Evolutionary conservation across 495 filamentous ascomycete species (phyloP), one percentile per base, ranked within the genome.

Genomic region (Talaromyces adpressus): DNA sequence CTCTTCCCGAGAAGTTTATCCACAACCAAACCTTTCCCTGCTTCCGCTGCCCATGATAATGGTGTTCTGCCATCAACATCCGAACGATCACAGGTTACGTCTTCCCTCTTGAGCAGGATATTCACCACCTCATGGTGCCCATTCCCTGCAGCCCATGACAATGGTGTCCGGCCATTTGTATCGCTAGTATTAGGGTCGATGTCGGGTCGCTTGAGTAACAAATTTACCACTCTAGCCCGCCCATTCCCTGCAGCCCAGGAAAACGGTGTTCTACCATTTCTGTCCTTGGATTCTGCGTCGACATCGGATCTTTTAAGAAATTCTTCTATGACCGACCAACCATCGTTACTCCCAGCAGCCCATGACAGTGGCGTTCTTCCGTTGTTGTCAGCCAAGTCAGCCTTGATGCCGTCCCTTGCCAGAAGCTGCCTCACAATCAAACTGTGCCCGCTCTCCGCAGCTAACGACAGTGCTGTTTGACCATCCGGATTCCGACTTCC

Each of bases 141-240:
- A 61, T 61, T 45, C 16, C 62, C 62, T 7, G 66, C 65, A 14
- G 68, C 68, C 58, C 63, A 65, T 14, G 65, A 67, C 14, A 69
- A 51, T 3, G 67, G 62, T 47, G 67, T 69, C 30, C 61, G 59
- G 14, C 65, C 62, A 18, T 56, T 3, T 29, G 68, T 67, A n/a
- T 32, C 34, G 12, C 61, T 65, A 45, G 70, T 68, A 54, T 45
- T 25, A 52, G 52, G 57, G 29, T 72, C 70, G 22, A 66, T 45
- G 34, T 69, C 67, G 4, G 70, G 63, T 0, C 57, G 56, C 3
- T 34, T 68, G 30, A 75, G 67, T 18, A 77, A 63, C 18, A 75
- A 62, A 53, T 67, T 57, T 2, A 67, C 79, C 57, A 79, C 66
- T 5, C 58, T 69, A 18, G 70, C 65, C 57, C 80, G 67, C 12